Evolutionary conservation across 2,329 filamentous ascomycete genomes (phyloP).

Genomic region (Chaetomiaceae sp.): DNA sequence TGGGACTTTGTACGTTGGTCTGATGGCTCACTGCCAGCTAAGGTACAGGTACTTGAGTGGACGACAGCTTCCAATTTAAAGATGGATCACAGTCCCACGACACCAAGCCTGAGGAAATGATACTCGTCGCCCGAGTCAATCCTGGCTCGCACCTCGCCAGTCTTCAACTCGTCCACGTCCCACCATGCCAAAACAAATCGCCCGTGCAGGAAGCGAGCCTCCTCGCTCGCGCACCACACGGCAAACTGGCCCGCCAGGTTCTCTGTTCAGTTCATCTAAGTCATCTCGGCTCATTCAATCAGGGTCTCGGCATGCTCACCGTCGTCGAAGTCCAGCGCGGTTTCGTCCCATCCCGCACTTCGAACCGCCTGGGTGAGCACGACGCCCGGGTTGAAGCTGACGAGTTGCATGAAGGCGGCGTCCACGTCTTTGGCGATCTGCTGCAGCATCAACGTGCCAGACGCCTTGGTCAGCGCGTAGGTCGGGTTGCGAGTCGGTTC

Average conservation of each 20-base stretch:
- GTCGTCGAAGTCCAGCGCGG: conserved; percentile 25
- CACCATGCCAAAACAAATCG: conserved; percentile 18
- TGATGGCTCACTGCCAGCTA: too few relatives aligned
- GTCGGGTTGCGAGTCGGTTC: conserved; percentile 11
- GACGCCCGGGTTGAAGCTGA: conserved; percentile 36
- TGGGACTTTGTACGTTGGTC: too few relatives aligned
- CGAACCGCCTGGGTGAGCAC: conserved; percentile 29
- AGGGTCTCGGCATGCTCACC: too few relatives aligned
- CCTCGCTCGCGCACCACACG: conserved; percentile 21
- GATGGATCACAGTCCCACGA: too few relatives aligned
- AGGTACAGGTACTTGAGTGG: too few relatives aligned
- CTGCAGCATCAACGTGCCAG: conserved; percentile 33
- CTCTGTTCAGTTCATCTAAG: too few relatives aligned
- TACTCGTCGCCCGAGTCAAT: conserved; percentile 13
- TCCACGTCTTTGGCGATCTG: conserved; percentile 32
- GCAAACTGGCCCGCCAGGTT: conserved; percentile 20
- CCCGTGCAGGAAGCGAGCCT: conserved; percentile 23
- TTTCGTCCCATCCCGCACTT: conserved; percentile 22
- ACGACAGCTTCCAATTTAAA: too few relatives aligned
- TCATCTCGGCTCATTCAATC: too few relatives aligned
- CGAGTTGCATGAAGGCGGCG: conserved; percentile 31
- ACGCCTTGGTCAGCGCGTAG: conserved; percentile 36
- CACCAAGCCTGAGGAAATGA: conserved; percentile 12
- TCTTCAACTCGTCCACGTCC: conserved; percentile 24
- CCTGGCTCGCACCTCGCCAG: conserved; percentile 3